Conservation (phyloP, 208 protist species). For the Naegleria gruberi region DNA sequence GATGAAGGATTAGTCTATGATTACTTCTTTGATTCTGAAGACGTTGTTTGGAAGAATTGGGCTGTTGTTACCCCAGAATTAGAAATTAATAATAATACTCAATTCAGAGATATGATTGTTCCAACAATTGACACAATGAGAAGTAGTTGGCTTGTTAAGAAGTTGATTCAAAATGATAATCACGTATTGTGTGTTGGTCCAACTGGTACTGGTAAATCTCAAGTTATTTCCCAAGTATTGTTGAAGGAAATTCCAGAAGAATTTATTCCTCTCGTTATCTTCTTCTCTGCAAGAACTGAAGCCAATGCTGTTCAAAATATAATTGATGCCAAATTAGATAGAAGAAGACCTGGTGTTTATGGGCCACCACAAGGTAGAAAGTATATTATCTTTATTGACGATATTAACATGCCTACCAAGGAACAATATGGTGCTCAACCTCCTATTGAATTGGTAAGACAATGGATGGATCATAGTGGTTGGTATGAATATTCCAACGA, state of each 20-base stretch:
- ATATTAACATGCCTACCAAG: slow-evolving; percentile 96
- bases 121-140: slow-evolving; percentile 90
- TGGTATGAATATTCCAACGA: slow-evolving; percentile 90
- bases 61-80: slow-evolving; percentile 75
- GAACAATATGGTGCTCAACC: slow-evolving; percentile 97
- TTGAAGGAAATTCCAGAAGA: slow-evolving; percentile 82
- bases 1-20: slow-evolving; percentile 85
- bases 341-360: slow-evolving; percentile 87
- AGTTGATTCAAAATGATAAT: slow-evolving; percentile 72
- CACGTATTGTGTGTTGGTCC: slow-evolving; percentile 89
- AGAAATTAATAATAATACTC: slow-evolving; percentile 58
- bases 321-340: slow-evolving; percentile 92
- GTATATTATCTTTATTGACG: slow-evolving; percentile 93
- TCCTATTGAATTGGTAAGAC: slow-evolving; percentile 94
- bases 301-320: slow-evolving; percentile 93
- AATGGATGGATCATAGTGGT: slow-evolving; percentile 93
- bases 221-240: slow-evolving; percentile 85
- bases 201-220: slow-evolving; percentile 94
- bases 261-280: slow-evolving; percentile 88
- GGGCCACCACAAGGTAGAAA: slow-evolving; percentile 91
- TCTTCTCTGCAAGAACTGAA: slow-evolving; percentile 93
- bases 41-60: slow-evolving; percentile 80
- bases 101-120: slow-evolving; percentile 92
- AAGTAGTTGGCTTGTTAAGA: slow-evolving; percentile 84
- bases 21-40: slow-evolving; percentile 76